Evolutionary conservation across 208 protist genomes (phyloP).

Genomic region (Balamuthia mandrillaris): DNA sequence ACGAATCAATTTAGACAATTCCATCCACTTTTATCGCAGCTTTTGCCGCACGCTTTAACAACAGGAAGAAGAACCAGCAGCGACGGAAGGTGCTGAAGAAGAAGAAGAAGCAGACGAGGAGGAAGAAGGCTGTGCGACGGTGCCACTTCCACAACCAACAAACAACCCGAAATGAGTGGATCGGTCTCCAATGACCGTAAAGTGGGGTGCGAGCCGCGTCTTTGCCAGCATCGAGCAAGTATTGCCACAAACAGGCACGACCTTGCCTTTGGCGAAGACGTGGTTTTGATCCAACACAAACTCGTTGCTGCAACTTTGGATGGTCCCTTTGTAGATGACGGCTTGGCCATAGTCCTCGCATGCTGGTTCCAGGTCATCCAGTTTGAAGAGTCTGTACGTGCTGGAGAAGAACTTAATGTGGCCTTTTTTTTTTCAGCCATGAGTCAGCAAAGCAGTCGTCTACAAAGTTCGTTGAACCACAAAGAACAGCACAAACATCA

Average conservation of each 20-base stretch:
- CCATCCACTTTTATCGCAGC: too few species aligned
- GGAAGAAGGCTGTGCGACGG: too few species aligned
- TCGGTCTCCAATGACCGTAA: slow-evolving; percentile 33
- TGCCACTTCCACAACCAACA: slow-evolving; percentile 22
- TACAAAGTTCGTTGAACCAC: too few species aligned
- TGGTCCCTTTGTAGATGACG: slow-evolving; percentile 64
- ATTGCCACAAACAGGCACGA: slow-evolving; percentile 57
- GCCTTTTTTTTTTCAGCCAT: too few species aligned
- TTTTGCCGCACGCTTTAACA: too few species aligned
- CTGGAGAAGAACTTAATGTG: slow-evolving; percentile 67
- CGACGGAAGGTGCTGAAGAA: too few species aligned
- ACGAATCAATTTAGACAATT: too few species aligned
- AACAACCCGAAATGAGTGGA: slow-evolving; percentile 33
- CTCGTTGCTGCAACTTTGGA: neutral
- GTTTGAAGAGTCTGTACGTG: slow-evolving; percentile 70
- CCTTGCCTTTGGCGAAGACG: slow-evolving; percentile 42
- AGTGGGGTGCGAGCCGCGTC: slow-evolving; percentile 41
- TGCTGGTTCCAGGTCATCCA: slow-evolving; percentile 43
- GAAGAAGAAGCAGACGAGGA: too few species aligned
- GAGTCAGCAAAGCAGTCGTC: too few species aligned
- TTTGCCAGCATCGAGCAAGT: slow-evolving; percentile 51
- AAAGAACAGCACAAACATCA: too few species aligned
- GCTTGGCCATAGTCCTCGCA: slow-evolving; percentile 71
- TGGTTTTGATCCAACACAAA: slow-evolving; percentile 61
- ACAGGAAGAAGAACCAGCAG: too few species aligned